These are phyloP conservation scores for Pedinophyceae sp. DNA, from an alignment of 139 green algal genomes.

Conservation along the genomic window DNA sequence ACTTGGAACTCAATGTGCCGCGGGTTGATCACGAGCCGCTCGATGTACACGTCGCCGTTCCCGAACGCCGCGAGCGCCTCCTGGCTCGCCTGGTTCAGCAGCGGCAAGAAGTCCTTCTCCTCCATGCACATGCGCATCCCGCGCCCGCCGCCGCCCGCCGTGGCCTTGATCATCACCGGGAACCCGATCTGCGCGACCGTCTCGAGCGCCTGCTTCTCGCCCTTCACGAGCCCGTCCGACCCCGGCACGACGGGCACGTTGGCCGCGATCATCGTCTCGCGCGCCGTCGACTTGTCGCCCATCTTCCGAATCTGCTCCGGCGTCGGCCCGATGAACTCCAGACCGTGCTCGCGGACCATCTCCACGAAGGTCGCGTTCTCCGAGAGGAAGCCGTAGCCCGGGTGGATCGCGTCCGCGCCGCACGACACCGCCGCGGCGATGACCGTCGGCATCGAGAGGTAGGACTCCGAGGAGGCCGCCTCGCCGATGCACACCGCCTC, in stretches of 20 bases:
- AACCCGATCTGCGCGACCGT: constrained; percentile 59
- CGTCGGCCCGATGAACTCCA: constrained; percentile 93
- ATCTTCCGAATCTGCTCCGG: constrained; percentile 75
- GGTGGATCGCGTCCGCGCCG: constrained; percentile 79
- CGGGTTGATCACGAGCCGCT: constrained; percentile 76
- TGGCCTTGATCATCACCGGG: constrained; percentile 96
- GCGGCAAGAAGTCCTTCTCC: constrained; percentile 61
- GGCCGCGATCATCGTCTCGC: constrained; percentile 86
- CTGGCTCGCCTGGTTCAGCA: constrained; percentile 60
- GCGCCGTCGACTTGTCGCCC: constrained; percentile 89
- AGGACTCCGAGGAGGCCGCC: constrained; percentile 62
- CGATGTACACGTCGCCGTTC: constrained; percentile 87
- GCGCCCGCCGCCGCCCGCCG: constrained; percentile 59
- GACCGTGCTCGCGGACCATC: constrained; percentile 85
- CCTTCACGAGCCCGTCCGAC: constrained; percentile 66
- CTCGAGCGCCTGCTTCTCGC: constrained; percentile 33
- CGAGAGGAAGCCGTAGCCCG: constrained; percentile 90
- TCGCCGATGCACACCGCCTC: constrained; percentile 88
- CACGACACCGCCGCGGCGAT: constrained; percentile 71
- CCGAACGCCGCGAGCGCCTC: constrained; percentile 91
- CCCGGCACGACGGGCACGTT: constrained; percentile 87
- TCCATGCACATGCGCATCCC: constrained; percentile 75
- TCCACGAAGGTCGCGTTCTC: constrained; percentile 93
- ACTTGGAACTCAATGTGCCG: constrained; percentile 98
- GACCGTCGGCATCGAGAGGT: constrained; percentile 87